Evolutionary conservation across 1,139 yeast genomes (phyloP).

Genomic region (Candida albicans): DNA sequence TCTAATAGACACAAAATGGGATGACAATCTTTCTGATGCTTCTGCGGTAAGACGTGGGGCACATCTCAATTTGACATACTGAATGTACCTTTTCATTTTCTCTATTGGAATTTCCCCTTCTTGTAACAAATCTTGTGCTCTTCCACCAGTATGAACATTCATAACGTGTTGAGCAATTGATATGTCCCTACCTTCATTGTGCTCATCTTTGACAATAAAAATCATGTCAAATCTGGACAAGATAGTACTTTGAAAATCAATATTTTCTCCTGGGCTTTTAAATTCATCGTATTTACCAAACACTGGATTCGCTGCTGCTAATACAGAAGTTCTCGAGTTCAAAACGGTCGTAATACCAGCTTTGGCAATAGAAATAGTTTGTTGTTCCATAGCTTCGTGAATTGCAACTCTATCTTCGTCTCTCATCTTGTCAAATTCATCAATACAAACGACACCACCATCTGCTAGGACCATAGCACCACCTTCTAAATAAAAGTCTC

Average conservation of each 20-base stretch:
- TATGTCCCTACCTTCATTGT: slow-evolving; percentile 80
- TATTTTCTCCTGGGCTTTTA: slow-evolving; percentile 96
- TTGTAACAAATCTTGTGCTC: slow-evolving; percentile 43
- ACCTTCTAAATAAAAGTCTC: slow-evolving; percentile 95
- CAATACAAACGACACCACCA: slow-evolving; percentile 99
- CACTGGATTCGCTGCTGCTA: slow-evolving; percentile 97
- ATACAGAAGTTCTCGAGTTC: slow-evolving; percentile 91
- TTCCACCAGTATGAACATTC: slow-evolving; percentile 87
- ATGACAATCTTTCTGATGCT: slow-evolving; percentile 89
- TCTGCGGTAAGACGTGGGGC: slow-evolving; percentile 91
- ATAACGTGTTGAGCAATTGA: slow-evolving; percentile 94
- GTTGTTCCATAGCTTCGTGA: slow-evolving; percentile 99
- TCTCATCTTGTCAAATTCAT: slow-evolving; percentile 98
- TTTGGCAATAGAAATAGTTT: slow-evolving; percentile 97
- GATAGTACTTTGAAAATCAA: slow-evolving; percentile 95
- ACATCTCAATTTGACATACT: slow-evolving; percentile 84
- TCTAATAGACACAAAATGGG: slow-evolving; percentile 91
- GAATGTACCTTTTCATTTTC: slow-evolving; percentile 87
- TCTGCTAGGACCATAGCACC: slow-evolving; percentile 99
- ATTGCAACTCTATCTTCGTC: slow-evolving; percentile 99
- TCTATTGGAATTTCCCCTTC: slow-evolving; percentile 91
- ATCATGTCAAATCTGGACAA: slow-evolving; percentile 98
- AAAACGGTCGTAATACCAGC: slow-evolving; percentile 97
- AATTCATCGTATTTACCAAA: slow-evolving; percentile 95
- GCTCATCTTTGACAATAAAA: slow-evolving; percentile 94